Base-by-base conservation (phyloP, 805 yeast genomes). In the Yarrowia sp. region DNA sequence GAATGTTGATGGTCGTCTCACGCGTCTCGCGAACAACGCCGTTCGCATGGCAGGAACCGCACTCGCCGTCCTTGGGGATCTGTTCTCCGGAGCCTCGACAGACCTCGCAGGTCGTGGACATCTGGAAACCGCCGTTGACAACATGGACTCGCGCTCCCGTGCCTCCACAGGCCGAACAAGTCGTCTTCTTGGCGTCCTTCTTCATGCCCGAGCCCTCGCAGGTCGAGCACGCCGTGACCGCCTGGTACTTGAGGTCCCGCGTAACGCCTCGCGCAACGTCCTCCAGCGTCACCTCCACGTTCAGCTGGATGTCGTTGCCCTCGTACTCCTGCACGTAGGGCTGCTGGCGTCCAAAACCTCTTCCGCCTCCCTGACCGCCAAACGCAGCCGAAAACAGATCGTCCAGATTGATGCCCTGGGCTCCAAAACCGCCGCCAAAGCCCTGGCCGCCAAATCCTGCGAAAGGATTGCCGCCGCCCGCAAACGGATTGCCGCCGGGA, bases 51-150 rank as follows among this genome's bases (percentile, higher is more conserved):
- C 99, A 94, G 1, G 85, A 72, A 1, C 71, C 69, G 80, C 99
- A 94, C 61, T 84, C 84, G 70, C 90, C 91, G 13, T 78, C 75
- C 18, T 81, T 78, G 49, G 85, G 81, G 55, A 91, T 84, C 4
- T 78, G 80, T 1, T 90, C 94, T 61, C 99, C 99, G 6, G 88
- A 77, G 39, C 99, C 99, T 46, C 81, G 84, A 79, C 99, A 94
- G 3, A 85, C 77, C 55, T 80, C 80, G 80, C 99, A 94, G 12
- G 97, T 90, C 0, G 97, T 85, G 2, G 96, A 86, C 97, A 94
- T 91, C 69, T 92, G 97, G 81, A 93, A 94, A 0, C 98, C 98
- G 4, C 96, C 97, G 67, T 86, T 86, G 71, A 88, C 81, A 49
- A 85, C 79, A 69, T 93, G 97, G 19, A 91, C 87, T 16, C 87